A percentile compares a stretch with the other conserved stretches of the same genome.
Conservation (phyloP, 1,284 basidiomycete genomes). For the Peniophora sp. region DNA sequence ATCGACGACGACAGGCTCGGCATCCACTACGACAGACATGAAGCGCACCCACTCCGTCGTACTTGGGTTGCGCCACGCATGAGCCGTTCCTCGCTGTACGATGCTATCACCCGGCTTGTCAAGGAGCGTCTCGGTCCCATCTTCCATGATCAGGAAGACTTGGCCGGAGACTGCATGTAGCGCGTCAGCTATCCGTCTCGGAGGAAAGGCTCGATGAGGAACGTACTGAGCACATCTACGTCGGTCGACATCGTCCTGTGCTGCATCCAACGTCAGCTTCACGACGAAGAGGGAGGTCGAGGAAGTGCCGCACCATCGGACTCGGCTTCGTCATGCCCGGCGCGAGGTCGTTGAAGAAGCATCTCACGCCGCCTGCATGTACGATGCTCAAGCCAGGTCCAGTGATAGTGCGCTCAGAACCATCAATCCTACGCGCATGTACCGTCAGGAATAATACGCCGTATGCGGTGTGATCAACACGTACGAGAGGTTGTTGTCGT, state of each 20-base stretch:
- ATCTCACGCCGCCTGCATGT: conserved; percentile 36
- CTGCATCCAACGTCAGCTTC: conserved; percentile 14
- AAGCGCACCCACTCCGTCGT: conserved; percentile 39
- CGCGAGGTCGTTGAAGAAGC: conserved; percentile 49
- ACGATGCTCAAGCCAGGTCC: conserved; percentile 34
- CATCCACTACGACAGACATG: conserved; percentile 45
- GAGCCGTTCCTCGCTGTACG: conserved; percentile 50
- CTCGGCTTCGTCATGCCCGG: conserved; percentile 34
- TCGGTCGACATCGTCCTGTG: conserved; percentile 47
- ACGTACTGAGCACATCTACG: conserved; percentile 50
- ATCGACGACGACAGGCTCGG: conserved; percentile 41
- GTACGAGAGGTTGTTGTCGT: conserved; percentile 44
- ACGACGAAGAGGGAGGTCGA: not conserved
- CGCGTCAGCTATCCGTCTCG: not conserved
- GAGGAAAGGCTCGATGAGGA: conserved; percentile 1
- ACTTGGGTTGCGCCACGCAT: conserved; percentile 55
- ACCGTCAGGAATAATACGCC: too few relatives aligned
- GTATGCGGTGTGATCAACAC: conserved; percentile 1
- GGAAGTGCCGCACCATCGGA: conserved; percentile 34
- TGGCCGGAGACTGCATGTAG: conserved; percentile 41
- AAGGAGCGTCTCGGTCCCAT: conserved; percentile 46
- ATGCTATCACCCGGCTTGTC: conserved; percentile 50
- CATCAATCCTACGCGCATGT: conserved; percentile 35
- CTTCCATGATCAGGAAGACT: conserved; percentile 45
- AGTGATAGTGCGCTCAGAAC: conserved; percentile 32